phyloP scores from a whole-genome alignment of 2,329 filamentous ascomycete species.

The Cladobotryum mycophilum region DNA sequence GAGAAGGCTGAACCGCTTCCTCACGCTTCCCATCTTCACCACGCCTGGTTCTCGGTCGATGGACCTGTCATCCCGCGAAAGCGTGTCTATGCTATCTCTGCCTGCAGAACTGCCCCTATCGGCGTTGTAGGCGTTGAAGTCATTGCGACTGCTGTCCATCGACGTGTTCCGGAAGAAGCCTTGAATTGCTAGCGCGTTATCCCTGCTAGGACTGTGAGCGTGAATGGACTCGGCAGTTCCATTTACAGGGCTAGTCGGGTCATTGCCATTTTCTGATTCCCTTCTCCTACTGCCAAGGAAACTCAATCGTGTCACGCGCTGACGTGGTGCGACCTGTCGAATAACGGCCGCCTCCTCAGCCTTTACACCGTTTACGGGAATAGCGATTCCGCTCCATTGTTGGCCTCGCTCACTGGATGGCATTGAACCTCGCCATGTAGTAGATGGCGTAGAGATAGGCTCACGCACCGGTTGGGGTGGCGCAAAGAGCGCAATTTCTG shows the following conservation, averaged over 20 bases:
- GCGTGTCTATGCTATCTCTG: conserved; percentile 24
- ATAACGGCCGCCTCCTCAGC: conserved; percentile 46
- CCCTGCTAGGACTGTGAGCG: conserved; percentile 26
- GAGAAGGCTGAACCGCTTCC: conserved; percentile 72
- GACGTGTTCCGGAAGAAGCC: conserved; percentile 42
- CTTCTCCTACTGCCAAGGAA: conserved; percentile 51
- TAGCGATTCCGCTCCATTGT: conserved; percentile 26
- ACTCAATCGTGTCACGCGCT: conserved; percentile 49
- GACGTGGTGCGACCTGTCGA: conserved; percentile 45
- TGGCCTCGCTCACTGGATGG: conserved; percentile 35
- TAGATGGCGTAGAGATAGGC: conserved; percentile 35
- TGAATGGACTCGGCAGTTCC: conserved; percentile 27
- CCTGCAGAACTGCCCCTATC: conserved; percentile 18
- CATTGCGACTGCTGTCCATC: conserved; percentile 20
- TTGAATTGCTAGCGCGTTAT: conserved; percentile 21
- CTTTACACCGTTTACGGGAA: conserved; percentile 28
- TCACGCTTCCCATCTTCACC: conserved; percentile 56
- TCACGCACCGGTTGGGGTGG: conserved; percentile 41
- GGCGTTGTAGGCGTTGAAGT: conserved; percentile 12
- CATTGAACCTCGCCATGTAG: conserved; percentile 45
- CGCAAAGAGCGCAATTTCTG: conserved; percentile 58
- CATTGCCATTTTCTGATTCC: conserved; percentile 25
- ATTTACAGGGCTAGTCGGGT: conserved; percentile 20
- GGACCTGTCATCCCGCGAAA: conserved; percentile 19
- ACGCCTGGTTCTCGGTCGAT: conserved; percentile 22